These are phyloP conservation scores for Hypholoma sublateritium DNA, from an alignment of 768 basidiomycete species.

Conservation along the genomic window DNA sequence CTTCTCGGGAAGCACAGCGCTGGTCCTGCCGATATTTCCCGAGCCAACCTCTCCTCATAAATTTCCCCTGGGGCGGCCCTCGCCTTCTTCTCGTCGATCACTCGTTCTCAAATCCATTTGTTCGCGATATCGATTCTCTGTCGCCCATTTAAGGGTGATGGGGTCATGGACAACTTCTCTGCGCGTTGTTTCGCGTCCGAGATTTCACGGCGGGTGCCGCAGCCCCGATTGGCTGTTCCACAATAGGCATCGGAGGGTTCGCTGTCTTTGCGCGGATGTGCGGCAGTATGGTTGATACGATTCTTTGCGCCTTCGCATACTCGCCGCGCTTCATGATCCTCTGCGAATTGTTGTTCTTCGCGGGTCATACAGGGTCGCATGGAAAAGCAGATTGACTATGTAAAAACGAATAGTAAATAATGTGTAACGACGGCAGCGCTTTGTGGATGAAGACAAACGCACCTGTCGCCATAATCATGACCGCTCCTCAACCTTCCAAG, in stretches of 20 bases:
- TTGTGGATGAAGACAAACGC: too few species aligned
- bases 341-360: too few species aligned
- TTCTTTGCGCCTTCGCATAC: conserved; percentile 56
- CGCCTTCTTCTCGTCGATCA: conserved; percentile 42
- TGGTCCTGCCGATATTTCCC: conserved; percentile 74
- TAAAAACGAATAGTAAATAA: too few species aligned
- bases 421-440: too few species aligned
- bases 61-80: conserved; percentile 47
- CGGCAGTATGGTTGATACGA: conserved; percentile 61
- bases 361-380: too few species aligned
- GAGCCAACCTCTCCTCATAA: conserved; percentile 70
- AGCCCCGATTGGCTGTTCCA: conserved; percentile 67
- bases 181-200: conserved; percentile 57
- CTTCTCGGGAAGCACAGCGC: conserved; percentile 60
- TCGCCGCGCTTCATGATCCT: conserved; percentile 66
- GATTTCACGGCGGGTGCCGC: conserved; percentile 73
- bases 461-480: too few species aligned
- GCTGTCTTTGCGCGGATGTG: conserved; percentile 75
- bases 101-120: conserved; percentile 67
- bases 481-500: too few species aligned
- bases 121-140: conserved; percentile 75
- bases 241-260: conserved; percentile 75
- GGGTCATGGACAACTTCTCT: conserved; percentile 65
- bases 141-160: conserved; percentile 75
- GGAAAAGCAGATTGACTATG: too few species aligned